Percentiles rank a stretch among this genome's conserved stretches.
Conservation (phyloP, 2,329 filamentous ascomycete genomes). For the Calonectria pteridis region DNA sequence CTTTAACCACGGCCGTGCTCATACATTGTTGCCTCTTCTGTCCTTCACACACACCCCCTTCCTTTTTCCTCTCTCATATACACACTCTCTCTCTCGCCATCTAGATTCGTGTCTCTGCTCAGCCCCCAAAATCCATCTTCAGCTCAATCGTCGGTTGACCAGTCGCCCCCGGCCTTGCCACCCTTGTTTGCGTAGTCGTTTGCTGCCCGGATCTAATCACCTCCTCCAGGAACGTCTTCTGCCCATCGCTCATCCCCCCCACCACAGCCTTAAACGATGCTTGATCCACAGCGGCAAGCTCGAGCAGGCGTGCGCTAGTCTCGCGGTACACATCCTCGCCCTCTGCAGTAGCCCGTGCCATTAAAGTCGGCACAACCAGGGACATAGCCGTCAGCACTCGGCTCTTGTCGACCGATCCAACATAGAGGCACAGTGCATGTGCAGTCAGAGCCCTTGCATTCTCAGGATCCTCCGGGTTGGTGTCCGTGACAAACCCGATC, state of each 20-base stretch:
- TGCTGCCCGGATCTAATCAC: conserved; percentile 77
- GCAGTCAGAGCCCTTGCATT: conserved; percentile 77
- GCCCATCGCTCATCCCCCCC: conserved; percentile 74
- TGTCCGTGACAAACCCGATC: conserved; percentile 79
- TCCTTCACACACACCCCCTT: not conserved
- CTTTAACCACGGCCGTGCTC: not conserved
- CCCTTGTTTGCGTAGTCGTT: conserved; percentile 54
- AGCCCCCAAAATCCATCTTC: conserved; percentile 88
- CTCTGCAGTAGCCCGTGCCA: conserved; percentile 78
- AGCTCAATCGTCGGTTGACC: conserved; percentile 87
- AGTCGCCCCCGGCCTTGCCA: conserved; percentile 56
- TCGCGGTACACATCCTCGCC: conserved; percentile 74
- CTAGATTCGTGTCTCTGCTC: conserved; percentile 26
- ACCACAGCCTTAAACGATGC: conserved; percentile 81
- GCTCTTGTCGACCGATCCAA: conserved; percentile 60
- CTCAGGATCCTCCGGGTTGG: conserved; percentile 82
- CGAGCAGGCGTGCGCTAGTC: conserved; percentile 81
- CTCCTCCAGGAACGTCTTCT: conserved; percentile 83
- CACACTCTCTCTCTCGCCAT: not conserved
- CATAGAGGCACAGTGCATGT: conserved; percentile 81
- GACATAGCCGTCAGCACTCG: conserved; percentile 74
- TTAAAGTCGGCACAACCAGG: conserved; percentile 81
- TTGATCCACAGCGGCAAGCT: conserved; percentile 83
- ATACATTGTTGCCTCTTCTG: not conserved
- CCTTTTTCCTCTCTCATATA: not conserved